Base-by-base conservation (phyloP, 108 stramenopile genomes). In the Fistulifera solaris region DNA sequence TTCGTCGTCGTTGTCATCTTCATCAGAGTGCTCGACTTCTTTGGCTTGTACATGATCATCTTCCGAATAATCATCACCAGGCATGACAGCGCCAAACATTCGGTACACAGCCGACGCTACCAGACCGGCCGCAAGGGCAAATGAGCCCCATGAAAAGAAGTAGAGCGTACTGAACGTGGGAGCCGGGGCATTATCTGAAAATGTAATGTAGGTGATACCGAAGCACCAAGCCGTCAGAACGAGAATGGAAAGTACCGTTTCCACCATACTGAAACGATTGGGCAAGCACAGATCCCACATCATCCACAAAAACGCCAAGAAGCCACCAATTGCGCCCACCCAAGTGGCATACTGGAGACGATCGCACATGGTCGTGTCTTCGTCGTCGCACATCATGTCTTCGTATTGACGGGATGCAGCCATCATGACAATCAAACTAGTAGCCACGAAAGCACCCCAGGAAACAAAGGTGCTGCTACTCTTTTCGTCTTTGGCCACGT, bases 171-270 rank as follows among this genome's bases (percentile, higher is more conserved):
- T 52, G 38, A 67, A 24, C 1, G 38, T 35, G 17, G 28, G 23
- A 24, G 24, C 66, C 17, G 66, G 66, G 13, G 58, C 66, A 31
- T 52, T 27, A 11, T 43, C 42, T 8, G 31, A 35, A 45, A 47
- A 67, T 45, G 59, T 67, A 16, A 59, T 28, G 59, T 58, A 60
- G 21, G 46, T 59, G 15, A 47, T 52, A 12, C 58, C 66, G 45
- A 67, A 44, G 43, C 23, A 35, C 38, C 49, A 67, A 3, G 60
- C 21, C 6, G 54, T 43, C 8, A 54, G 5, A 28, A 67, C 26
- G 25, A 67, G 1, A 25, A 52, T 8, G 0, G 58, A 28, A 10
- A 60, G 27, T 6, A 40, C 18, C 12, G 31, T 35, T 35, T 35
- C 31, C 3, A 8, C 31, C 31, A 35, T 35, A 35, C 31, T 8